Percentiles rank a stretch among this genome's conserved stretches.
Evolutionary conservation across 2,329 filamentous ascomycete genomes (phyloP).

Genomic region (Dothidotthia symphoricarpi): DNA sequence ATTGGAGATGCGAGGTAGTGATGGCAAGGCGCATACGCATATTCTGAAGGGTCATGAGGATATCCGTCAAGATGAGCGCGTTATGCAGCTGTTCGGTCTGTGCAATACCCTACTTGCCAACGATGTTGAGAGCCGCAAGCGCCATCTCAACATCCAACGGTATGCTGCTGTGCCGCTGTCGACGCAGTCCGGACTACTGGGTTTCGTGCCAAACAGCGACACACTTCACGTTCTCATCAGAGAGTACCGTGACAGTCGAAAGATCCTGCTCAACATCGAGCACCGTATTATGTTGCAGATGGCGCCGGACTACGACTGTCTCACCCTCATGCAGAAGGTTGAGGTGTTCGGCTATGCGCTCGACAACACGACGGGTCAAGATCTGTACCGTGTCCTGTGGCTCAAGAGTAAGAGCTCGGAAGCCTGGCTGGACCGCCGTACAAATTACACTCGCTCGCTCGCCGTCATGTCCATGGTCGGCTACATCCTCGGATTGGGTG

Average conservation of each 20-base stretch:
- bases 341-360: slow-evolving; percentile 99
- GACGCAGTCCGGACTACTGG: slow-evolving; percentile 90
- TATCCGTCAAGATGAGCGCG: slow-evolving; percentile 96
- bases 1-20: slow-evolving; percentile 82
- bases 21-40: slow-evolving; percentile 85
- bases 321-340: slow-evolving; percentile 99
- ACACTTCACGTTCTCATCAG: slow-evolving; percentile 95
- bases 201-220: slow-evolving; percentile 97
- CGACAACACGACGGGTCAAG: slow-evolving; percentile 98
- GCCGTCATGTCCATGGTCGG: slow-evolving; percentile 99
- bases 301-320: slow-evolving; percentile 97
- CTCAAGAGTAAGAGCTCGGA: slow-evolving; percentile 98
- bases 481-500: slow-evolving; percentile 94
- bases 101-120: slow-evolving; percentile 93
- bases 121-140: slow-evolving; percentile 94
- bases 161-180: slow-evolving; percentile 97
- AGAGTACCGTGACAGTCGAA: slow-evolving; percentile 94
- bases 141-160: slow-evolving; percentile 91
- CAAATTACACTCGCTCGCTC: slow-evolving; percentile 96
- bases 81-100: slow-evolving; percentile 98
- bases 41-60: slow-evolving; percentile 98
- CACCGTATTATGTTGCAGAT: slow-evolving; percentile 99
- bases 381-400: slow-evolving; percentile 97
- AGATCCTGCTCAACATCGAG: slow-evolving; percentile 98
- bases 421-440: slow-evolving; percentile 93